Evolutionary conservation across 2,329 filamentous ascomycete species (phyloP).

Genomic region (Apiospora aurea): DNA sequence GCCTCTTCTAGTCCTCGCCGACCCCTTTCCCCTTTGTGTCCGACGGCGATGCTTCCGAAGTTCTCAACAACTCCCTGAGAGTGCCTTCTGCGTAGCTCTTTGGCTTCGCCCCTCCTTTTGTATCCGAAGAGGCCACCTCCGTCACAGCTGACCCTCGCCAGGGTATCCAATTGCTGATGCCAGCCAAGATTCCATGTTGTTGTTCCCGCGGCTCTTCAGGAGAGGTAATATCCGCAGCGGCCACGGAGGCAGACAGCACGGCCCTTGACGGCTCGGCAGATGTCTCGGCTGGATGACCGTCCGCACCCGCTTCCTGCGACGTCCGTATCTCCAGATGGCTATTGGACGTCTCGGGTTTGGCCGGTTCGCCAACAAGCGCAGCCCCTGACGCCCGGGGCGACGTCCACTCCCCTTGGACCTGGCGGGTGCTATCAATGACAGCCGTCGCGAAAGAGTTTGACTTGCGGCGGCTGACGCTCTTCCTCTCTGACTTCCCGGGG

Average conservation of each 20-base stretch:
- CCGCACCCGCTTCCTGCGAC: constrained; percentile 36
- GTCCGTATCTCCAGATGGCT: constrained; percentile 57
- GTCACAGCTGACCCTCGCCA: constrained; percentile 45
- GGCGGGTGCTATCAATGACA: constrained; percentile 51
- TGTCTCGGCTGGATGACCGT: constrained; percentile 38
- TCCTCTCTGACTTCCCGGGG: constrained; percentile 33
- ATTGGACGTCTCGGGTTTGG: constrained; percentile 63
- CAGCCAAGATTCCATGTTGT: constrained; percentile 42
- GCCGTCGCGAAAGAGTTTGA: constrained; percentile 54
- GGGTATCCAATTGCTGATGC: constrained; percentile 54
- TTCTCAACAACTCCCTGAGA: constrained; percentile 59
- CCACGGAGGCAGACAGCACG: constrained; percentile 38
- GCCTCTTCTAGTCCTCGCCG: neutral
- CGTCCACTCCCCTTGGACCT: constrained; percentile 36
- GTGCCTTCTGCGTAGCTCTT: constrained; percentile 63
- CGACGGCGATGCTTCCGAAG: constrained; percentile 38
- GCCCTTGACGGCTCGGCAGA: constrained; percentile 32
- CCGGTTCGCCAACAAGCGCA: constrained; percentile 61
- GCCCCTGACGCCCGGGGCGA: constrained; percentile 46
- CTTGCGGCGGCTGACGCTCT: constrained; percentile 41
- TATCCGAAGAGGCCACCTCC: constrained; percentile 31
- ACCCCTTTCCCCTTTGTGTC: constrained; percentile 39
- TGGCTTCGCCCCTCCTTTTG: constrained; percentile 36
- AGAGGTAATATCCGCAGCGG: constrained; percentile 37
- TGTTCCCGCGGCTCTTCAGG: constrained; percentile 34